Evolutionary conservation across 495 filamentous ascomycete genomes (phyloP), one percentile per base, ranked within the genome.

Genomic region (Copromyces sp.): DNA sequence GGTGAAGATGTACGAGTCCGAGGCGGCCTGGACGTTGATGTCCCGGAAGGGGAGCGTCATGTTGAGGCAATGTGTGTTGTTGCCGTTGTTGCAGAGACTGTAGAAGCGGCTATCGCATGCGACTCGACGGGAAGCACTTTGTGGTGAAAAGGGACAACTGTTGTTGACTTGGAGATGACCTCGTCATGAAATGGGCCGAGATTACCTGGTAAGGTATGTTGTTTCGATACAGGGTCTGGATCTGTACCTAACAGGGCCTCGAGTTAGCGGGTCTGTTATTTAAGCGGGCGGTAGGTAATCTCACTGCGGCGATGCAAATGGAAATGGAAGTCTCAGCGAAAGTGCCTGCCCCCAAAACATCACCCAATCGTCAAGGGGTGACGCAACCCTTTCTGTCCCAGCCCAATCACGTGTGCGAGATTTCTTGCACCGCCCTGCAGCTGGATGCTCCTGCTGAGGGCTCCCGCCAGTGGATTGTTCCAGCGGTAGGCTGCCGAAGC

Each of bases 1-100:
- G 29, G 92, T 93, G 83, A 99, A 99, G 76, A 94, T 93, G 86
- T 99, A 99, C 78, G 95, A 90, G 72, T 94, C 93, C 71, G 92
- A 83, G 2, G 95, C 95, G 59, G 93, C 90, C 78, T 97, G 93
- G 82, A 98, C 88, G 81, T 97, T 98, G 85, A 98, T 94, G 86
- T 98, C 95, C 77, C 95, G 88, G 81, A 94, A 99, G 9, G 95
- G 95, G 74, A 94, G 87, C 53, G 89, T 82, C 84, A 85, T 85
- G 76, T 73, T 79, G 79, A 71, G 59, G 71, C 20, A 17, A 35
- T 9, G 40, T 39, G 24, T 53, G 35, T n/a, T 29, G 59, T 41
- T 24, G 24, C 24, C 35, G 68, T 29, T 38, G 45, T 65, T 42
- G 17, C 29, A 71, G 35, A 68, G 20, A 35, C 20, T 37, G 35